A percentile compares a stretch with the other conserved stretches of the same genome.
phyloP scores from a whole-genome alignment of 2,329 filamentous ascomycete genomes.

The Aspergillus novoparasiticus region DNA sequence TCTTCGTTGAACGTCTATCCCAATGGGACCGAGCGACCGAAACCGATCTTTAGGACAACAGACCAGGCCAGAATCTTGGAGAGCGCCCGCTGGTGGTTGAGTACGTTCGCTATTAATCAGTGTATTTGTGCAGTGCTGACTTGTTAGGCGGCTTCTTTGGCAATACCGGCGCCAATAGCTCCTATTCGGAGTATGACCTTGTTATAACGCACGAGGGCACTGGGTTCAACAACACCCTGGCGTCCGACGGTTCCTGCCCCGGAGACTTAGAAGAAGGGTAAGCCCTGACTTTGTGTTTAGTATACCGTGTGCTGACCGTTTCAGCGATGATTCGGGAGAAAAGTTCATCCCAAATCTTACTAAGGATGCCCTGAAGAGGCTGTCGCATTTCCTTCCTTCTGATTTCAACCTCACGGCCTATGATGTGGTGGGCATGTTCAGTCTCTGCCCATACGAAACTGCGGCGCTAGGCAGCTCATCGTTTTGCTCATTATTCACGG shows the following conservation, averaged over 20 bases:
- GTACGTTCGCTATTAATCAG: constrained; percentile 27
- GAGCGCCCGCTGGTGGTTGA: constrained; percentile 48
- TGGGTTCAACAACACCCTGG: constrained; percentile 55
- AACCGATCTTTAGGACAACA: constrained; percentile 56
- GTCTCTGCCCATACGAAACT: constrained; percentile 58
- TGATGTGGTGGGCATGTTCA: constrained; percentile 56
- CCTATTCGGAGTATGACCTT: constrained; percentile 35
- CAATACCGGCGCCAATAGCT: constrained; percentile 23
- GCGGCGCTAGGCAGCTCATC: constrained; percentile 54
- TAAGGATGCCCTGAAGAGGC: constrained; percentile 46
- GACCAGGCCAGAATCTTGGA: constrained; percentile 58
- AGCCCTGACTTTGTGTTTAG: constrained; percentile 11
- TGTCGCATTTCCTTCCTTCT: constrained; percentile 50
- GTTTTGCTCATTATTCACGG: constrained; percentile 58
- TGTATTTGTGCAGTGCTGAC: background rate
- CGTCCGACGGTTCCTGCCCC: constrained; percentile 39
- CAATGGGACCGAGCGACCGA: constrained; percentile 52
- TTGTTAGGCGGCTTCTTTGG: constrained; percentile 31
- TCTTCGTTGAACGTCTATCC: constrained; percentile 39
- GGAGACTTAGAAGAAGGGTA: constrained; percentile 34
- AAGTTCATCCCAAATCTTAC: constrained; percentile 52
- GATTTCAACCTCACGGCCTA: constrained; percentile 53
- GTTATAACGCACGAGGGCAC: constrained; percentile 55
- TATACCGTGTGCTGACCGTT: background rate
- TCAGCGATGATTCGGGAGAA: constrained; percentile 29